Percentiles rank a stretch among this genome's conserved stretches.
phyloP scores from a whole-genome alignment of 495 filamentous ascomycete species.

The Chaetomidium leptoderma region DNA sequence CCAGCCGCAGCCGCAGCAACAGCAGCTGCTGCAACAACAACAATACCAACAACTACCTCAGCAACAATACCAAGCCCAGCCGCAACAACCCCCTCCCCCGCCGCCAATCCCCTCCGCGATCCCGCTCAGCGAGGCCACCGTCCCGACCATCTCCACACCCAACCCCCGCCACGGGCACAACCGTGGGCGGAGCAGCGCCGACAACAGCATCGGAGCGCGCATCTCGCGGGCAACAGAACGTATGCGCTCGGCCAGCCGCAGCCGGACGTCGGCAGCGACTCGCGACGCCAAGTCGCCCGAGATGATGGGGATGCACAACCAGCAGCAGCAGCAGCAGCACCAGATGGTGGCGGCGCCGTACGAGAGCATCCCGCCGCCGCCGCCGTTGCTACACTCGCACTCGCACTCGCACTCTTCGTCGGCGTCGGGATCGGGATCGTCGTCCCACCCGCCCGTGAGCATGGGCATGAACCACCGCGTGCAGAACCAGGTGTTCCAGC shows the following conservation, averaged over 20 bases:
- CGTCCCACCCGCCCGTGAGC: background rate
- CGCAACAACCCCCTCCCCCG: constrained; percentile 18
- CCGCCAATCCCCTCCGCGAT: constrained; percentile 18
- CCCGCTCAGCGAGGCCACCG: constrained; percentile 23
- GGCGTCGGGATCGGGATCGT: too few species aligned
- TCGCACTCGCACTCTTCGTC: background rate
- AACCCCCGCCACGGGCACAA: constrained; percentile 53
- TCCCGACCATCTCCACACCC: constrained; percentile 36
- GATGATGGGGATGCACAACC: constrained; percentile 1
- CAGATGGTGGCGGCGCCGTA: constrained; percentile 41
- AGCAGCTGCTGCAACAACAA: constrained; percentile 20
- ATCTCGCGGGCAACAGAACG: constrained; percentile 64
- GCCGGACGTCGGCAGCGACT: constrained; percentile 42
- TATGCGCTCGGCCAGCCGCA: constrained; percentile 63
- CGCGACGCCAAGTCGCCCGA: constrained; percentile 45
- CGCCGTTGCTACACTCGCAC: constrained; percentile 7
- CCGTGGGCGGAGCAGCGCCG: constrained; percentile 62
- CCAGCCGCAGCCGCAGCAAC: constrained; percentile 35
- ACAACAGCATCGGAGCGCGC: constrained; percentile 53
- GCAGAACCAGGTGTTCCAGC: constrained; percentile 21
- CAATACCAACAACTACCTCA: constrained; percentile 8
- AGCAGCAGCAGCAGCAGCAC: background rate
- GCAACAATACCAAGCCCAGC: constrained; percentile 5
- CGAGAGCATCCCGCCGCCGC: constrained; percentile 49
- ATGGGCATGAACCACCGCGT: constrained; percentile 10